Percentiles rank a stretch among this genome's conserved stretches.
phyloP scores from a whole-genome alignment of 164 flowering plant genomes.

The Vitis rotundifolia region DNA sequence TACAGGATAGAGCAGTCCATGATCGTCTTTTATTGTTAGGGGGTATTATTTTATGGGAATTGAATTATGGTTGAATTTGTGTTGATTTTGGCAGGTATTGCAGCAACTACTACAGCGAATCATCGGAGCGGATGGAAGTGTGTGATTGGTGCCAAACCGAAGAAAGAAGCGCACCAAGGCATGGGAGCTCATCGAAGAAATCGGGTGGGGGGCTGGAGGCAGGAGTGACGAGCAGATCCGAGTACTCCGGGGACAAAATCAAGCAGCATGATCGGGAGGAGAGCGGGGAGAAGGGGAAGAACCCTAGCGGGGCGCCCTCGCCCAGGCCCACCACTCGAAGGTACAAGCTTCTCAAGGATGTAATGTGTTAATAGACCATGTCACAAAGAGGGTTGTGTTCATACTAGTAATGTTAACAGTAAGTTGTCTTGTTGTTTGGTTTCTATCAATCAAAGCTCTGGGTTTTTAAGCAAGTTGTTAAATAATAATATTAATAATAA shows the following conservation, averaged over 20 bases:
- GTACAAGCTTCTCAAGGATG: constrained; percentile 99
- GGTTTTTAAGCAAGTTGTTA: constrained; percentile 12
- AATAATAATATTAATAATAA: constrained; percentile 12
- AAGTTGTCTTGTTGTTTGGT: not conserved
- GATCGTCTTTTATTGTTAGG: too few relatives aligned
- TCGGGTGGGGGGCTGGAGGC: constrained; percentile 1
- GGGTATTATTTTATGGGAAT: not conserved
- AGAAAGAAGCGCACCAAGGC: constrained; percentile 31
- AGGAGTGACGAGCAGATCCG: constrained; percentile 34
- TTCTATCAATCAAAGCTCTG: not conserved
- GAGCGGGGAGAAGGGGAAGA: constrained; percentile 41
- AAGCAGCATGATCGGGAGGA: constrained; percentile 45
- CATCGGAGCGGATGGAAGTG: constrained; percentile 33
- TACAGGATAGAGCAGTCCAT: too few relatives aligned
- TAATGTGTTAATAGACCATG: constrained; percentile 56
- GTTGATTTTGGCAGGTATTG: constrained; percentile 59
- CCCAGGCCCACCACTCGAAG: constrained; percentile 69
- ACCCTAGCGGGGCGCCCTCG: constrained; percentile 53
- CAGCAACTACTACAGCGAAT: constrained; percentile 75
- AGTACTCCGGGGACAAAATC: constrained; percentile 45
- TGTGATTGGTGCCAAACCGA: constrained; percentile 96
- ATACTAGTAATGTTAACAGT: constrained; percentile 6
- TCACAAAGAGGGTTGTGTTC: not conserved
- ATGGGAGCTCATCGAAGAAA: constrained; percentile 37
- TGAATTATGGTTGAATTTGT: not conserved